Base-by-base conservation (phyloP, 352 stramenopile species). In the Phytophthora pisi region DNA sequence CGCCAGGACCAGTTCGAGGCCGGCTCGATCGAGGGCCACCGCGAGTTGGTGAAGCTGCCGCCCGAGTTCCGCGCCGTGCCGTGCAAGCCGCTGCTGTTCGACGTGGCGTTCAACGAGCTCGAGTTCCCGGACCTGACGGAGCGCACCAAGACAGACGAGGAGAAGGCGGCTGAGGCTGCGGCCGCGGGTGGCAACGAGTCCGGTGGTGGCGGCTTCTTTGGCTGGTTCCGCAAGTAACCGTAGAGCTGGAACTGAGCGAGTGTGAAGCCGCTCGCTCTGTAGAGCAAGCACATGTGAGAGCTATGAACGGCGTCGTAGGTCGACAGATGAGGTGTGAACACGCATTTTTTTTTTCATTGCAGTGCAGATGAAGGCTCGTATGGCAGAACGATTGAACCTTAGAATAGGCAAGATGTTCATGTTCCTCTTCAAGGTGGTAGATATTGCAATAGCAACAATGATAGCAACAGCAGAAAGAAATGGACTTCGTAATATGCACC, bases 51-150 rank as follows among this genome's bases (percentile, higher is more conserved):
- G 46, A 77, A 78, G 55, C 69, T 93, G 28, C 84, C 82, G 16
- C 87, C 87, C 3, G 72, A 82, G 54, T 90, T 93, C 57, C 75
- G 75, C 53, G 70, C 87, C 11, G 66, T 93, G 9, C 77, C 85
- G 26, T 86, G 74, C 78, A 95, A 95, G 71, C 87, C 87, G 13
- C 74, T 95, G 61, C 75, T 95, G 8, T 93, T 95, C 50, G 87
- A 95, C 62, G 77, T 93, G 55, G 87, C 87, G 42, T 91, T 92
- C 61, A 91, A 90, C 55, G 87, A 92, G 72, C 76, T 95, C 46
- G 83, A 90, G 63, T 85, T 93, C 52, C 87, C 87, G 2, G 82
- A 92, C 55, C 82, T 95, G 62, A 84, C 77, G 30, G 77, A 89
- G 46, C 85, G 87, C 46, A 89, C 78, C 40, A 94, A 91, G 79